A percentile compares a stretch with the other conserved stretches of the same genome.
These are phyloP conservation scores for Penicillium silybi DNA, from an alignment of 495 filamentous ascomycete species.

Conservation along the genomic window DNA sequence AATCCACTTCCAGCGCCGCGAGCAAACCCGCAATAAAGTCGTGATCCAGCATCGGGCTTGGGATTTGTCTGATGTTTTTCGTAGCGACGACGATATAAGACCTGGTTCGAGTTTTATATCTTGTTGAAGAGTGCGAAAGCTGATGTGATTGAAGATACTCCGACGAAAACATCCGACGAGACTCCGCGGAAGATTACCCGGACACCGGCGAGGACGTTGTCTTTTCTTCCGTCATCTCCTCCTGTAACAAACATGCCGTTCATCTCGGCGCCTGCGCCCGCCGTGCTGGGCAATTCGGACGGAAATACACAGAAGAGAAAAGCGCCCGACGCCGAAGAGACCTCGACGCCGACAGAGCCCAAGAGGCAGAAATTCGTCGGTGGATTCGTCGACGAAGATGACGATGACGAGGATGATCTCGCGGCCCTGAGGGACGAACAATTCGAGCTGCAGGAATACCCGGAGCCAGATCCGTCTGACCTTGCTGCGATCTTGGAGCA, in stretches of 20 bases:
- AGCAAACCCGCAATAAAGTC: slow-evolving; percentile 52
- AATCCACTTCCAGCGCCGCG: slow-evolving; percentile 45
- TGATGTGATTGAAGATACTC: slow-evolving; percentile 33
- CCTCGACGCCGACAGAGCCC: slow-evolving; percentile 31
- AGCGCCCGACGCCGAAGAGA: slow-evolving; percentile 32
- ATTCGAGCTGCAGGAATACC: slow-evolving; percentile 34
- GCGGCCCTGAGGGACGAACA: slow-evolving; percentile 30
- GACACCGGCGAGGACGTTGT: slow-evolving; percentile 13
- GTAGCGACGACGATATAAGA: slow-evolving; percentile 57
- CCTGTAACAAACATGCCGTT: slow-evolving; percentile 52
- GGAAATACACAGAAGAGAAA: slow-evolving; percentile 45
- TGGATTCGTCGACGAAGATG: slow-evolving; percentile 45
- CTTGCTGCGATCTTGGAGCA: not conserved
- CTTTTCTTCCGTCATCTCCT: slow-evolving; percentile 30
- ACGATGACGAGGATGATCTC: slow-evolving; percentile 40
- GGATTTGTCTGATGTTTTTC: slow-evolving; percentile 56
- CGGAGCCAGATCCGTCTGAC: slow-evolving; percentile 9
- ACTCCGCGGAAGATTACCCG: slow-evolving; percentile 24
- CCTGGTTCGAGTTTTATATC: slow-evolving; percentile 29
- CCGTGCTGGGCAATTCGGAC: slow-evolving; percentile 8
- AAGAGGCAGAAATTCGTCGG: slow-evolving; percentile 42
- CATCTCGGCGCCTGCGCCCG: slow-evolving; percentile 52
- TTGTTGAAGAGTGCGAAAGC: not conserved
- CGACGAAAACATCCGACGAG: slow-evolving; percentile 26
- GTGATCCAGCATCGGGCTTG: slow-evolving; percentile 64